Evolutionary conservation across 257 asterid species (phyloP).

Genomic region (Ehretia macrophylla): DNA sequence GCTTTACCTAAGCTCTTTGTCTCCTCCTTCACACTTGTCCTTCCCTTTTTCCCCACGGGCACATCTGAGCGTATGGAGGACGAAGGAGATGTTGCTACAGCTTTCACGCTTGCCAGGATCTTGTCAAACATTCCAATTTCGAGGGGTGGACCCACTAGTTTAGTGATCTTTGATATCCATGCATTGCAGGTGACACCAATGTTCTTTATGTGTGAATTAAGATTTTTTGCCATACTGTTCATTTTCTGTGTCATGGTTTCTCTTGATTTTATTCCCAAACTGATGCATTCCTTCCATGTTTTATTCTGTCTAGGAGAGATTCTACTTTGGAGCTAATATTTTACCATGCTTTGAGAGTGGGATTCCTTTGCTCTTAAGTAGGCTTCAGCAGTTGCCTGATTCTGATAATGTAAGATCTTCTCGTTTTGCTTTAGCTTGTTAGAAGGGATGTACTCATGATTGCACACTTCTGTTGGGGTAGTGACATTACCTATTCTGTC

Average conservation of each 20-base stretch:
- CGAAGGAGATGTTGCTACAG: conserved; percentile 99
- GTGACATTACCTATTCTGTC: neutral
- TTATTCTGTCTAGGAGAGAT: conserved; percentile 67
- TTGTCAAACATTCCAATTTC: conserved; percentile 84
- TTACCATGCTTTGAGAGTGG: conserved; percentile 98
- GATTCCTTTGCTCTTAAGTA: conserved; percentile 75
- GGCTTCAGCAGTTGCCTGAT: conserved; percentile 94
- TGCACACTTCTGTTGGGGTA: neutral
- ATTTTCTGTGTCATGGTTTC: neutral
- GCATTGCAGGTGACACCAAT: conserved; percentile 74
- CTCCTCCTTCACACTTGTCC: conserved; percentile 90
- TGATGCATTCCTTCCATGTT: conserved; percentile 9
- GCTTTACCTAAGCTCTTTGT: conserved; percentile 91
- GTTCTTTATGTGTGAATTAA: conserved; percentile 2
- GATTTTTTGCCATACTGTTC: neutral
- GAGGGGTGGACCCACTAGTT: conserved; percentile 92
- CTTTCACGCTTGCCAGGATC: conserved; percentile 94
- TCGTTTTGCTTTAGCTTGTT: conserved; percentile 1
- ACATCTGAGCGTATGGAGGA: conserved; percentile 99
- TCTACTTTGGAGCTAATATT: conserved; percentile 89
- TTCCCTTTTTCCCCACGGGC: conserved; percentile 98
- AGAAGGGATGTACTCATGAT: neutral
- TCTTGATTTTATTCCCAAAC: conserved; percentile 4
- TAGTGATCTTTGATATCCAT: conserved; percentile 93
- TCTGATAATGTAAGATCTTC: conserved; percentile 75